Base-by-base conservation (phyloP, 2,329 filamentous ascomycete genomes). In the Cylindrodendrum hubeiense region DNA sequence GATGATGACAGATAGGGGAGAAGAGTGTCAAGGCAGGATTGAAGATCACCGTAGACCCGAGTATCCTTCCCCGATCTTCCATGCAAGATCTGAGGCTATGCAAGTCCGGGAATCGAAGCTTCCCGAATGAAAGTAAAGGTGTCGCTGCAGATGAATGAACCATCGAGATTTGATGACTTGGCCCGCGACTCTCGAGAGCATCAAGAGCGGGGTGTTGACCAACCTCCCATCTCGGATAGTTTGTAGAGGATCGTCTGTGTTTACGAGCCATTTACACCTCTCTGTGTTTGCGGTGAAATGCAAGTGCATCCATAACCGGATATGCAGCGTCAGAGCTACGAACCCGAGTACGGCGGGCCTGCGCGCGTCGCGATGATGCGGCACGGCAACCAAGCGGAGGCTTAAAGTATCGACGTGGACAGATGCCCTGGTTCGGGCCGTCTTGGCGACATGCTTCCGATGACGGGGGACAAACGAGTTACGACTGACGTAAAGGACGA, bases 391-490 rank as follows among this genome's bases (percentile, higher is more conserved):
- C n/a, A 33, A n/a, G n/a, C n/a, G n/a, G 47, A 3, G n/a, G 26
- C n/a, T n/a, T n/a, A 19, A 21, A 33, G 26, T 5, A 13, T 50
- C n/a, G 46, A 33, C 26, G n/a, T n/a, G n/a, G 17, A 19, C 28
- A 13, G 17, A 30, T 8, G 47, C 5, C 5, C n/a, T 17, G 10
- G 57, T 24, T 53, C 49, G 57, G 57, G 46, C 49, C 57, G 50
- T 60, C 57, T 53, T 15, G 49, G 49, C 17, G 41, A 30, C 57
- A 60, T 46, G 49, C 24, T 60, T 60, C 30, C 19, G 43, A 12
- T 17, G 5, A 21, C 12, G 19, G 46, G 47, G 34, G 10, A 10
- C 12, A 28, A 30, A 12, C n/a, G 28, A n/a, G 9, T 43, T 10
- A 37, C n/a, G 24, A 13, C 47, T 26, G 33, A 49, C 56, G 39